Evolutionary conservation across 1,139 yeast genomes (phyloP), one percentile per base, ranked within the genome.

Genomic region (Lodderomyces metapsilosis): DNA sequence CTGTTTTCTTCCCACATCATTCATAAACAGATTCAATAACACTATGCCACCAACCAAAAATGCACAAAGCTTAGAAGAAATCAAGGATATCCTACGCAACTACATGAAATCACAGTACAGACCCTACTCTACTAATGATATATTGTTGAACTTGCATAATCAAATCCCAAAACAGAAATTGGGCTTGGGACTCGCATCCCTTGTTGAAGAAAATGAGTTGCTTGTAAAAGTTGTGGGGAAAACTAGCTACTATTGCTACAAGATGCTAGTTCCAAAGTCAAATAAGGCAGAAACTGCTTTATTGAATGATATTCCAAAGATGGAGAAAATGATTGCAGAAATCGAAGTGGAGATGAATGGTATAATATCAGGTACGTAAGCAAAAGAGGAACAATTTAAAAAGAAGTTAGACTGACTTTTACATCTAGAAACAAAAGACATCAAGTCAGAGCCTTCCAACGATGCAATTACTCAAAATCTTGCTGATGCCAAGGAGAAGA

Each of bases 41-140:
- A 16, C 3, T 7, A 28, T 28, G 32, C 18, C 32, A 7, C 12
- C 17, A 10, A 28, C 32, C 9, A 28, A 28, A 9, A 13, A 28
- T 8, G 11, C 32, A 15, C 32, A 28, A 15, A 4, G 11, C 9
- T 5, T 15, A 10, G 18, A 28, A 13, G 18, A 15, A 3, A 15
- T 28, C 32, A 28, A 15, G 15, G 12, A 3, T 10, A 28, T 49
- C 25, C 47, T 54, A 2, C 34, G 36, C 20, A 43, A 52, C 4
- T 69, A 69, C 46, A 50, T 71, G 52, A 55, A 51, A 31, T 52
- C 57, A 3, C 71, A 63, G 50, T 71, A 67, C 52, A 58, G 66
- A 41, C 76, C 74, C 8, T 66, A 64, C 45, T 68, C 68, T 0
- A 52, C 63, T 3, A 57, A 59, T 33, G 75, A 69, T 51, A 55